phyloP scores from a whole-genome alignment of 805 yeast species.

The Saturnispora bothae region DNA sequence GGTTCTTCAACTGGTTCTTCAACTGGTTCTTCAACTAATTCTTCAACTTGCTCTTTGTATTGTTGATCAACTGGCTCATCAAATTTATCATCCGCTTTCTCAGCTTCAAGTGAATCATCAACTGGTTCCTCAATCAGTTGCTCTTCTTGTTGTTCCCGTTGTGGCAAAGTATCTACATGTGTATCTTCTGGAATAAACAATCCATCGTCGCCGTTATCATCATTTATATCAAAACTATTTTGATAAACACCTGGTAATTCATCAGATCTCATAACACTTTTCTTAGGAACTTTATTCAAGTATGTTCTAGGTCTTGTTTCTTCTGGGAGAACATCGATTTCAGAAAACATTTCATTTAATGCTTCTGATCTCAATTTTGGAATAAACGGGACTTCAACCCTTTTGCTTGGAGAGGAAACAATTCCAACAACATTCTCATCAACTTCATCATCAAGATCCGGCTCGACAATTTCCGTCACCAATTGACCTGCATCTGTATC shows the following conservation, averaged over 20 bases:
- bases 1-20: too few relatives aligned
- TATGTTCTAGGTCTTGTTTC: conserved; percentile 1
- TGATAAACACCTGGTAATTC: not conserved
- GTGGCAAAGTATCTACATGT: too few relatives aligned
- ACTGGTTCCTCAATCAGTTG: too few relatives aligned
- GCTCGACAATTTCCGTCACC: conserved; percentile 16
- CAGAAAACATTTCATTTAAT: conserved; percentile 12
- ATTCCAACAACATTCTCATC: too few relatives aligned
- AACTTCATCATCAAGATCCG: conserved; percentile 19
- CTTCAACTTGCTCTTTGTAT: too few relatives aligned
- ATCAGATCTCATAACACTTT: not conserved
- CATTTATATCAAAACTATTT: not conserved
- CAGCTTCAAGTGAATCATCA: too few relatives aligned
- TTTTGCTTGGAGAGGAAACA: conserved; percentile 4
- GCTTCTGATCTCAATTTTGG: conserved; percentile 13
- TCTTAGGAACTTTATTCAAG: conserved; percentile 2
- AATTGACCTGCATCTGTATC: not conserved
- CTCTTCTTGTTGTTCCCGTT: too few relatives aligned
- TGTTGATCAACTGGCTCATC: too few relatives aligned
- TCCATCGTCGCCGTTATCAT: not conserved
- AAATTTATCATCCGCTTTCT: too few relatives aligned
- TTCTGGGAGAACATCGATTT: conserved; percentile 10
- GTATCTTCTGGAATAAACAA: not conserved
- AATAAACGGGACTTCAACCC: not conserved
- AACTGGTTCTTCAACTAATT: too few relatives aligned